A percentile compares a stretch with the other conserved stretches of the same genome.
Conservation (phyloP, 2,329 filamentous ascomycete genomes). For the Alternaria ventricosa region DNA sequence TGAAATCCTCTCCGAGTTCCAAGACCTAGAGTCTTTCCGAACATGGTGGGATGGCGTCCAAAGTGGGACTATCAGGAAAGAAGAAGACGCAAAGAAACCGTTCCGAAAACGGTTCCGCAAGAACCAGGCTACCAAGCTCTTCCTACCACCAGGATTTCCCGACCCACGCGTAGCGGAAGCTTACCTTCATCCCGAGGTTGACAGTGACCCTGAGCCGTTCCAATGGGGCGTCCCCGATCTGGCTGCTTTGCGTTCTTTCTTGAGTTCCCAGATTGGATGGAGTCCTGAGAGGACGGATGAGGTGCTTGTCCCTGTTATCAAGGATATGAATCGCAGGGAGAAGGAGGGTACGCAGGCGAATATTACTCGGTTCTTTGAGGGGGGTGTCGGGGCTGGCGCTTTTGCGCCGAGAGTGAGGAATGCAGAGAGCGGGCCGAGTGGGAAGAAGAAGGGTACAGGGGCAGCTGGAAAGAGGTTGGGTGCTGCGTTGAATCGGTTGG, state of each 20-base stretch:
- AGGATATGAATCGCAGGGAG: constrained; percentile 90
- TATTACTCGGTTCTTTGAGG: constrained; percentile 90
- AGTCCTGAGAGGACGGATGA: constrained; percentile 90
- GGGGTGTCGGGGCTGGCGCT: constrained; percentile 71
- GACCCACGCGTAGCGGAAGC: constrained; percentile 78
- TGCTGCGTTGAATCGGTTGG: constrained; percentile 40
- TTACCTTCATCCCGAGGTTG: constrained; percentile 86
- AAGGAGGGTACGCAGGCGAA: constrained; percentile 93
- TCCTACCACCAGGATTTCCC: constrained; percentile 82
- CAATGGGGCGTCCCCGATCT: constrained; percentile 97
- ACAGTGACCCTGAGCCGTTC: constrained; percentile 77
- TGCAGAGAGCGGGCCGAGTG: constrained; percentile 64
- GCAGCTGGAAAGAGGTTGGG: constrained; percentile 44
- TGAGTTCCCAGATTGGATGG: constrained; percentile 95
- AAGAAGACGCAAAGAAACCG: constrained; percentile 58
- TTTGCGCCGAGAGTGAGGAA: constrained; percentile 73
- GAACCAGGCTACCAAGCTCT: constrained; percentile 80
- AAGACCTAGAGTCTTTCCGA: constrained; percentile 75
- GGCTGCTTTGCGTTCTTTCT: constrained; percentile 79
- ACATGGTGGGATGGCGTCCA: constrained; percentile 90
- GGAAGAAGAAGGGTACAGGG: constrained; percentile 39
- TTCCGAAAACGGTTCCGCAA: constrained; percentile 90
- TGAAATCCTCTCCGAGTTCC: constrained; percentile 92
- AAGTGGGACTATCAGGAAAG: constrained; percentile 66
- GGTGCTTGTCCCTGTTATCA: constrained; percentile 91